Base-by-base conservation (phyloP, 164 flowering plant genomes). In the Platanus orientalis region DNA sequence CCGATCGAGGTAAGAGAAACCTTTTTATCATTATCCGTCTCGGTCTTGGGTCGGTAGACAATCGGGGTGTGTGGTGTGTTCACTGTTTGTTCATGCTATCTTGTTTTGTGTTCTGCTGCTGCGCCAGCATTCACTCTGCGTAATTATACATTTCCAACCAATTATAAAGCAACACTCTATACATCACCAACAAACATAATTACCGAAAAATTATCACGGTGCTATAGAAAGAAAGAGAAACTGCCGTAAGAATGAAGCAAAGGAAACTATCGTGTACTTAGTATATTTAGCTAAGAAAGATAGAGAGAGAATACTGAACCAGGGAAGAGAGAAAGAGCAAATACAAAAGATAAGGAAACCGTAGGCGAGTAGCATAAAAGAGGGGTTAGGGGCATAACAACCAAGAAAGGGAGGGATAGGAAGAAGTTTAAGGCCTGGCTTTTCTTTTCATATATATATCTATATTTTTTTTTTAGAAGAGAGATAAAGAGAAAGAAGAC, bases 171-270 rank as follows among this genome's bases (percentile, higher is more conserved):
- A 70, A 61, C 69, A 51, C 54, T 63, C 42, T 7, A 36, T 10
- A 36, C 7, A 10, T 36, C 9, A 7, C 42, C 42, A 3, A 7
- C 13, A 14, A 36, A 36, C 9, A 69, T 27, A 42, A 60, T n/a
- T n/a, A n/a, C n/a, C n/a, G n/a, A n/a, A n/a, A n/a, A n/a, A n/a
- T n/a, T n/a, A n/a, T n/a, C n/a, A n/a, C n/a, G n/a, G n/a, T n/a
- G n/a, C n/a, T n/a, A n/a, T n/a, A n/a, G n/a, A n/a, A n/a, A n/a
- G n/a, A 61, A 34, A 55, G 51, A 53, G 59, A 76, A 79, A 79
- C 73, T 87, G 93, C 84, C 93, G 96, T 89, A 78, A 89, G 79
- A 87, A 86, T 84, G 83, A 73, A 40, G 73, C n/a, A n/a, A n/a
- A n/a, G n/a, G n/a, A n/a, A n/a, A n/a, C n/a, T n/a, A n/a, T n/a